These are phyloP conservation scores for Madurella mycetomatis DNA, from an alignment of 2,329 filamentous ascomycete species.

Conservation along the genomic window DNA sequence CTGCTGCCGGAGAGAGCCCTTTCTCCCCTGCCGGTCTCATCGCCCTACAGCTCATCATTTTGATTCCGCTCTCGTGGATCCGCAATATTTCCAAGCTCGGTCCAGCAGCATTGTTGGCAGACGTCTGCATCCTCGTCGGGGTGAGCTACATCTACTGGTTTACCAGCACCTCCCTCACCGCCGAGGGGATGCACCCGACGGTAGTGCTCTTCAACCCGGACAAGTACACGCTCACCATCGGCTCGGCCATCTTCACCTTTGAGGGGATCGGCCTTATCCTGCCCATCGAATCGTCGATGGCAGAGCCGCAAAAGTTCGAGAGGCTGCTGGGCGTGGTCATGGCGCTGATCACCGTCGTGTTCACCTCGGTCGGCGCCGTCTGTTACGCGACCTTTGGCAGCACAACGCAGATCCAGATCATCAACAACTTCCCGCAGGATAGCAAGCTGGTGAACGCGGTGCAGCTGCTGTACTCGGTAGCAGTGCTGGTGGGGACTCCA, in stretches of 20 bases:
- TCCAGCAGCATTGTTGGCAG: slow-evolving; percentile 63
- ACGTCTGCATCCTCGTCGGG: slow-evolving; percentile 67
- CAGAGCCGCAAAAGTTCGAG: slow-evolving; percentile 62
- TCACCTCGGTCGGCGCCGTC: slow-evolving; percentile 66
- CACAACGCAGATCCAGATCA: slow-evolving; percentile 66
- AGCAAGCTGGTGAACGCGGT: slow-evolving; percentile 70
- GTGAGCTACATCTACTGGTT: slow-evolving; percentile 70
- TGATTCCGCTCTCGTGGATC: slow-evolving; percentile 65
- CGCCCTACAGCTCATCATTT: slow-evolving; percentile 57
- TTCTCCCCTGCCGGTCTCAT: slow-evolving; percentile 58
- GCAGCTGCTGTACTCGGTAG: slow-evolving; percentile 69
- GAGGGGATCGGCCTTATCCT: slow-evolving; percentile 74
- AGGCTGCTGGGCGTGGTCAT: slow-evolving; percentile 64
- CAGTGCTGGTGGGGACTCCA: slow-evolving; percentile 67
- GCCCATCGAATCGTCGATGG: slow-evolving; percentile 73
- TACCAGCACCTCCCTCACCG: slow-evolving; percentile 55
- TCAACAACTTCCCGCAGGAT: slow-evolving; percentile 69
- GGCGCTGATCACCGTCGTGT: slow-evolving; percentile 68
- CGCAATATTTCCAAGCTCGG: slow-evolving; percentile 73
- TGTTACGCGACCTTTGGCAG: slow-evolving; percentile 71
- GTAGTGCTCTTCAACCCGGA: slow-evolving; percentile 67
- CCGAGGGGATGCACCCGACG: slow-evolving; percentile 52
- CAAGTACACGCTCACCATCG: slow-evolving; percentile 66
- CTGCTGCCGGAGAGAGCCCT: slow-evolving; percentile 39
- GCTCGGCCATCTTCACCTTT: slow-evolving; percentile 72